Conservation (phyloP, 1,284 basidiomycete genomes). For the Puccinia polysora region DNA sequence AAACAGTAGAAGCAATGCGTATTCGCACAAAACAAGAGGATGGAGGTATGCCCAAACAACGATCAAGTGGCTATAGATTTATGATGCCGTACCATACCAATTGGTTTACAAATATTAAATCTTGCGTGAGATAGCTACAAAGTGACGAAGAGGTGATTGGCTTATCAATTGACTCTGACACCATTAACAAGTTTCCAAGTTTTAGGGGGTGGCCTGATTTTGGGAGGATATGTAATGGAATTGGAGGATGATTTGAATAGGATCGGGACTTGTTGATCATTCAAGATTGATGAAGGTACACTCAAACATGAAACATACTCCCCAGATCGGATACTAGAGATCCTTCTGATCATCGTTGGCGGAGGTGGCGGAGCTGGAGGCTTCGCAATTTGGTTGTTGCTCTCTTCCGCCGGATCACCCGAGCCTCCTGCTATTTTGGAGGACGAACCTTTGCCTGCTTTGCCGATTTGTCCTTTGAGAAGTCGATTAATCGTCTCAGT, state of each 20-base stretch:
- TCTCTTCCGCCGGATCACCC: not conserved
- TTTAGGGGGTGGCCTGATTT: constrained; percentile 19
- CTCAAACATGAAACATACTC: constrained; percentile 27
- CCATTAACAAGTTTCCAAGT: constrained; percentile 39
- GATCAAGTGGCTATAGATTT: no score
- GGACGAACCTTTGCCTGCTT: constrained; percentile 17
- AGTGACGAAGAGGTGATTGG: no score
- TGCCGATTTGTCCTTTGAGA: constrained; percentile 41
- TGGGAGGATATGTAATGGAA: constrained; percentile 18
- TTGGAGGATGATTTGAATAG: not conserved
- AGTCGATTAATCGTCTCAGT: constrained; percentile 43
- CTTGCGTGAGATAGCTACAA: no score
- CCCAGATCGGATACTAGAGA: constrained; percentile 33
- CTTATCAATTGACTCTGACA: constrained; percentile 19
- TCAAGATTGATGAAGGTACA: constrained; percentile 22
- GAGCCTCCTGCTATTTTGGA: constrained; percentile 1
- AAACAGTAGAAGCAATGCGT: no score
- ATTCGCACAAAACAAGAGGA: no score
- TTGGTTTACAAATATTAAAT: no score
- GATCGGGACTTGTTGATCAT: not conserved
- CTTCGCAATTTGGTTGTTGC: not conserved
- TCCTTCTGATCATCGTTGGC: constrained; percentile 15
- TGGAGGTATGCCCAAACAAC: no score
- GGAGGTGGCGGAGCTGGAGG: not conserved
- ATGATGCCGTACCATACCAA: no score